Evolutionary conservation across 352 stramenopile species (phyloP).

Genomic region (Globisporangium apiculatum): DNA sequence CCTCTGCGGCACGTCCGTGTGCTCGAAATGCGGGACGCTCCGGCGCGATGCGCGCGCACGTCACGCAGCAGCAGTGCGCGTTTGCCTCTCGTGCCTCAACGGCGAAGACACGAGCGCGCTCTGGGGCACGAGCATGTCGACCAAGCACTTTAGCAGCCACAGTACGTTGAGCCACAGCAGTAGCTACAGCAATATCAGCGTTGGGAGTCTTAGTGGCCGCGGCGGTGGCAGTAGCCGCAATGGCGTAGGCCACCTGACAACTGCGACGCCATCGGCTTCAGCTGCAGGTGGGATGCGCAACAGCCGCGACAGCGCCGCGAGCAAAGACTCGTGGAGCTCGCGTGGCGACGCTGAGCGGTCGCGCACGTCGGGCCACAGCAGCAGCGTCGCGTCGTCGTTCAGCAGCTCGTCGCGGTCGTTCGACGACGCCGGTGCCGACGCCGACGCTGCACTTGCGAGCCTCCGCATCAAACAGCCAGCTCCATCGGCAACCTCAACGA

Average conservation of each 20-base stretch:
- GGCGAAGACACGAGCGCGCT: slow-evolving; percentile 39
- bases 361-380: slow-evolving; percentile 15
- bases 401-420: slow-evolving; percentile 16
- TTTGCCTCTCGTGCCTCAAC: slow-evolving; percentile 67
- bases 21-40: slow-evolving; percentile 67
- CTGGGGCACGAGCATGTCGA: slow-evolving; percentile 31
- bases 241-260: too few relatives aligned
- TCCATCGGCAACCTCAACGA: not conserved
- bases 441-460: slow-evolving; percentile 11
- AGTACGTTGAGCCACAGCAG: not conserved
- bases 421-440: slow-evolving; percentile 10
- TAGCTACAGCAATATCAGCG: slow-evolving; percentile 15
- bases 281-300: too few relatives aligned
- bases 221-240: too few relatives aligned
- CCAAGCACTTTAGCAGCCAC: slow-evolving; percentile 16
- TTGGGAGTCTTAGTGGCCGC: not conserved
- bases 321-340: slow-evolving; percentile 20
- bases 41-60: slow-evolving; percentile 28
- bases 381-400: slow-evolving; percentile 17
- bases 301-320: slow-evolving; percentile 4
- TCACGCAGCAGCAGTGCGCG: slow-evolving; percentile 27
- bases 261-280: too few relatives aligned
- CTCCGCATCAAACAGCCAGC: slow-evolving; percentile 5
- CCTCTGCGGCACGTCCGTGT: slow-evolving; percentile 63
- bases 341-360: slow-evolving; percentile 5